Conservation (phyloP, 176 grass and related monocot species). For the Panicum miliaceum region DNA sequence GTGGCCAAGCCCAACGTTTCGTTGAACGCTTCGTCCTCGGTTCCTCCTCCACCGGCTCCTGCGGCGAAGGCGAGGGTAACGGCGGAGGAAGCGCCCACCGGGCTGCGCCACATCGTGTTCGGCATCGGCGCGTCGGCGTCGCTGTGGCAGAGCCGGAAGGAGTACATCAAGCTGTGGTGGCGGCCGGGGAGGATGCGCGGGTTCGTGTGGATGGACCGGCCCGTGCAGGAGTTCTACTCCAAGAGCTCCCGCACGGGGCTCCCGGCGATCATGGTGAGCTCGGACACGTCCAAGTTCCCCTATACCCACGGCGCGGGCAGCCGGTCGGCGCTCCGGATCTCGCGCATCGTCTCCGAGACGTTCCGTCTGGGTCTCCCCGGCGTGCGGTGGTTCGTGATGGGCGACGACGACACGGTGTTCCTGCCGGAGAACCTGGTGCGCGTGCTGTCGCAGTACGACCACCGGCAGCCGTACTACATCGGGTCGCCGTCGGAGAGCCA, state of each 20-base stretch:
- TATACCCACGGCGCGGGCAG: slow-evolving; percentile 88
- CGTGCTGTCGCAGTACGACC: slow-evolving; percentile 80
- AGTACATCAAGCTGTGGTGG: slow-evolving; percentile 97
- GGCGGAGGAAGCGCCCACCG: slow-evolving; percentile 56
- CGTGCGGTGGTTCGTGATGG: slow-evolving; percentile 95
- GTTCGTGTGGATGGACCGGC: slow-evolving; percentile 93
- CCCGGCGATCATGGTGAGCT: slow-evolving; percentile 68
- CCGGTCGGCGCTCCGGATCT: slow-evolving; percentile 86
- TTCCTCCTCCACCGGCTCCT: neutral
- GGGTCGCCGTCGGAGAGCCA: slow-evolving; percentile 91
- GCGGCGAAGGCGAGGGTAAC: neutral
- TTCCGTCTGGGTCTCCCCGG: slow-evolving; percentile 67
- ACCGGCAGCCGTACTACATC: slow-evolving; percentile 89
- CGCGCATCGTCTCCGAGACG: slow-evolving; percentile 88
- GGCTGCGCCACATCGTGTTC: slow-evolving; percentile 85
- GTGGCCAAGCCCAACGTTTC: slow-evolving; percentile 36
- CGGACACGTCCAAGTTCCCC: slow-evolving; percentile 78
- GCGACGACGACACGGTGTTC: slow-evolving; percentile 98
- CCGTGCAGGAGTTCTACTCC: slow-evolving; percentile 75
- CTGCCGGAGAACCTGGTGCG: slow-evolving; percentile 90
- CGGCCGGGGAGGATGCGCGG: slow-evolving; percentile 85
- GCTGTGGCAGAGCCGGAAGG: slow-evolving; percentile 82
- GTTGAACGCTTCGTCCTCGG: neutral
- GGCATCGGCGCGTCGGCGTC: slow-evolving; percentile 85
- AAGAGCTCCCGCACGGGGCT: slow-evolving; percentile 58